A percentile compares a stretch with the other conserved stretches of the same genome.
Conservation (phyloP, 148 eudicot species). For the Simmondsia chinensis region DNA sequence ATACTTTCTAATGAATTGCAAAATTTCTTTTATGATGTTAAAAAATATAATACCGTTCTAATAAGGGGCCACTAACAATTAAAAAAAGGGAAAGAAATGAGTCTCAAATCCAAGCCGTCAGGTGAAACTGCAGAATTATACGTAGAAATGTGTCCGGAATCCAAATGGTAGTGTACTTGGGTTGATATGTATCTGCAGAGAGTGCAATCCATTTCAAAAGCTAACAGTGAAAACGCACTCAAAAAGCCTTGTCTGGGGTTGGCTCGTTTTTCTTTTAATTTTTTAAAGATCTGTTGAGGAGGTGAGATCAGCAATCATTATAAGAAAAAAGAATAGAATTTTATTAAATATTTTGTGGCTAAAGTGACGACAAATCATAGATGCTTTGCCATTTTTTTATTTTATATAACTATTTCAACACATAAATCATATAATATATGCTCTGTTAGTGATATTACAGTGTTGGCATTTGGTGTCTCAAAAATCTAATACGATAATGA, state of each 20-base stretch:
- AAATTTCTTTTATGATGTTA: too few species aligned
- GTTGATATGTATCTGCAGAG: background rate
- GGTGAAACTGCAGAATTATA: background rate
- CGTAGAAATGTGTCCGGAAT: constrained; percentile 8
- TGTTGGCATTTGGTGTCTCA: too few species aligned
- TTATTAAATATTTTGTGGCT: too few species aligned
- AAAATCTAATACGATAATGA: too few species aligned
- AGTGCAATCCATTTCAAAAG: constrained; percentile 6
- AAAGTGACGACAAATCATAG: constrained; percentile 6
- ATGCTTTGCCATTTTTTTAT: constrained; percentile 3
- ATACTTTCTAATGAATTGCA: too few species aligned
- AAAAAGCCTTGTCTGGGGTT: too few species aligned
- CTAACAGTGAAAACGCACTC: constrained; percentile 11
- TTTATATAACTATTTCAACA: background rate
- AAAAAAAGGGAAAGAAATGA: too few species aligned
- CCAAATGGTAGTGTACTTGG: constrained; percentile 2
- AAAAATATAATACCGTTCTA: too few species aligned
- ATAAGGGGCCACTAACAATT: too few species aligned
- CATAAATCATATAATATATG: background rate
- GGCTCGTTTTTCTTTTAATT: too few species aligned
- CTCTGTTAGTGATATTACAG: background rate
- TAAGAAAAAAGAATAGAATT: constrained; percentile 2
- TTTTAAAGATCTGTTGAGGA: too few species aligned
- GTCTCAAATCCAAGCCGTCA: too few species aligned
- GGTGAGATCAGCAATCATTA: constrained; percentile 9